A percentile compares a stretch with the other conserved stretches of the same genome.
phyloP scores from a whole-genome alignment of 2,329 filamentous ascomycete genomes.

The Neofusicoccum cordaticola region DNA sequence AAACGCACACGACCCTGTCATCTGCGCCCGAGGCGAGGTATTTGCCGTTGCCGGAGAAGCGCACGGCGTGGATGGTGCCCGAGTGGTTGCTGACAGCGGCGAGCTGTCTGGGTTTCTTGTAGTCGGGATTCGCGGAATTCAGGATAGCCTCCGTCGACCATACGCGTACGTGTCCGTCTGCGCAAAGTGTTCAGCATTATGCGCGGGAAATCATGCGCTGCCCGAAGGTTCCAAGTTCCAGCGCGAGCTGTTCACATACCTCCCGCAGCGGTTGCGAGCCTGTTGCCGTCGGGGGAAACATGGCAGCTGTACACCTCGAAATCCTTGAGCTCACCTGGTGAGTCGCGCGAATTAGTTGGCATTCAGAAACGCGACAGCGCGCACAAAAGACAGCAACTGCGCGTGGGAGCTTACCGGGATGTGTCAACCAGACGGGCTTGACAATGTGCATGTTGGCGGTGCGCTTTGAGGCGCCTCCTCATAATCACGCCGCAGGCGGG shows the following conservation, averaged over 20 bases:
- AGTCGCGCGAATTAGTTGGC: constrained; percentile 21
- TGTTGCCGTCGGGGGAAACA: constrained; percentile 88
- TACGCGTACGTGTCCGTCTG: constrained; percentile 93
- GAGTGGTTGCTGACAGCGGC: constrained; percentile 98
- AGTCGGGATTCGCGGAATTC: constrained; percentile 69
- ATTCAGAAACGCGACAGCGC: constrained; percentile 21
- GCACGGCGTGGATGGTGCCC: constrained; percentile 93
- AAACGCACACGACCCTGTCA: constrained; percentile 98
- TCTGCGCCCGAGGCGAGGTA: constrained; percentile 96
- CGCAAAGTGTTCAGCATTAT: constrained; percentile 25
- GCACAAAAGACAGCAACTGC: not conserved
- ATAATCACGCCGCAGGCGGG: constrained; percentile 14
- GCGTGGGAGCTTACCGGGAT: constrained; percentile 64
- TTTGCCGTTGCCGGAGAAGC: constrained; percentile 91
- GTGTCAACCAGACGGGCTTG: constrained; percentile 93
- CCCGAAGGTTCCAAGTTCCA: not conserved
- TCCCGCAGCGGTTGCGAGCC: constrained; percentile 90
- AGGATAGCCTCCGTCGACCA: constrained; percentile 96
- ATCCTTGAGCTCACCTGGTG: constrained; percentile 88
- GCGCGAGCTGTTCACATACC: constrained; percentile 51
- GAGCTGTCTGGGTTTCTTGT: constrained; percentile 81
- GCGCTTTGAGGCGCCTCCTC: constrained; percentile 13
- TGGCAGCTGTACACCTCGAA: constrained; percentile 99
- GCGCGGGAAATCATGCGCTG: constrained; percentile 16
- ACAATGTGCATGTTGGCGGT: constrained; percentile 59